A percentile compares a stretch with the other conserved stretches of the same genome.
Conservation (phyloP, 164 flowering plant species). For the Buxus sempervirens region DNA sequence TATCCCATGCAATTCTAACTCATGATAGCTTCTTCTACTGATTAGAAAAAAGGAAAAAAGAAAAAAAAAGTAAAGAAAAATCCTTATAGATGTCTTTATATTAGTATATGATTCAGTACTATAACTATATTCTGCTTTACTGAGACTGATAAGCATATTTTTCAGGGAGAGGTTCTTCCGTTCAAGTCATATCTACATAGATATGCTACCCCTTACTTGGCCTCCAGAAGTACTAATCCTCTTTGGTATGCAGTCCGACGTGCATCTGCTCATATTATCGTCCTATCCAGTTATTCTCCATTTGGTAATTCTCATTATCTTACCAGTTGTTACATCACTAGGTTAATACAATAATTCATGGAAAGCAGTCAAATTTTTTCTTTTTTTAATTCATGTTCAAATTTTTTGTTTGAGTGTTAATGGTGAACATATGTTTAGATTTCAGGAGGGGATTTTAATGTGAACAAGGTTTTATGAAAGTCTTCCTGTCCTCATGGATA, state of each 20-base stretch:
- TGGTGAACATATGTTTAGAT: too few species aligned
- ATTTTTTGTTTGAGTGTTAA: too few species aligned
- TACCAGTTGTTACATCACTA: not conserved
- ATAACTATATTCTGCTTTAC: too few species aligned
- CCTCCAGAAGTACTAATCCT: constrained; percentile 71
- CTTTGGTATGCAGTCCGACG: constrained; percentile 94
- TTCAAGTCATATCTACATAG: constrained; percentile 70
- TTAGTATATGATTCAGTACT: too few species aligned
- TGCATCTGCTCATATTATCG: constrained; percentile 94
- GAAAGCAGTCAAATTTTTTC: not conserved
- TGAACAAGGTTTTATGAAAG: too few species aligned
- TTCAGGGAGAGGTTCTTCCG: constrained; percentile 72
- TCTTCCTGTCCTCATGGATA: too few species aligned
- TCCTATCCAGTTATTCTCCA: constrained; percentile 92
- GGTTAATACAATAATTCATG: not conserved
- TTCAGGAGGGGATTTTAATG: too few species aligned
- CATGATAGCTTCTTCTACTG: too few species aligned
- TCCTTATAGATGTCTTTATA: too few species aligned
- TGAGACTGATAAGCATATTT: not conserved
- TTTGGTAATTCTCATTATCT: constrained; percentile 55
- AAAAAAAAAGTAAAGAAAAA: too few species aligned
- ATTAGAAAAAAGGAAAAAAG: too few species aligned
- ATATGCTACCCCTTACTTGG: constrained; percentile 64
- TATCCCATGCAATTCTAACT: too few species aligned
- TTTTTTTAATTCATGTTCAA: not conserved